Evolutionary conservation across 1,284 basidiomycete genomes (phyloP), one percentile per base, ranked within the genome.

Genomic region (Cryptococcus jaspeensis): DNA sequence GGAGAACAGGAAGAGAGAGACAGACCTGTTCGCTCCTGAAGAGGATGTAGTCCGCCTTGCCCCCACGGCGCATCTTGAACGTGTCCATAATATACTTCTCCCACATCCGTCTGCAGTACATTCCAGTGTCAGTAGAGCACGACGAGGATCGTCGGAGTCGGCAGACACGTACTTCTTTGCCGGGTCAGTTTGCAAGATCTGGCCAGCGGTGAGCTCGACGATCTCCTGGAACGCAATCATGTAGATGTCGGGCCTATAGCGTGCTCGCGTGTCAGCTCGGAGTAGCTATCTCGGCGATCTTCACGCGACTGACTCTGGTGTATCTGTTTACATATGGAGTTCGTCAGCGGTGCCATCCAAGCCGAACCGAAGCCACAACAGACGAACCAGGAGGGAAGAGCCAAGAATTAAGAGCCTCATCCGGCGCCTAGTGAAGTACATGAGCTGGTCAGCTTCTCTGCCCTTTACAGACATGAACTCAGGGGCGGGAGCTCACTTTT

Each of bases 171-270:
- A 88, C 91, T 86, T 85, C 80, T 94, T 95, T 67, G 93, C 92
- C 0, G 94, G 92, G 76, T 99, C 96, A 3, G 95, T 90, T 72
- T 96, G 90, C 20, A 95, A 83, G 51, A 99, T 97, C 74, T 98
- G 94, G 71, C 96, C 92, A 5, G 96, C 92, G 6, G 91, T 97
- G 42, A 99, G 83, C 39, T 92, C 92, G 0, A 99, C 96, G 53
- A 99, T 93, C 77, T 99, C 96, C 77, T 99, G 96, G 71, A 99
- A 97, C 1, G 90, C 91, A 35, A 97, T 79, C n/a, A 87, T 87
- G 70, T 95, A 87, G 57, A 97, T 85, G 72, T 96, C 92, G 8
- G 93, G 90, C 46, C 90, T 93, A 50, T 3, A 16, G 5, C 32
- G 42, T 40, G n/a, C n/a, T 25, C 47, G 15, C 42, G 38, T n/a